phyloP scores from a whole-genome alignment of 2,329 filamentous ascomycete genomes.

The Ophiosphaerella korrae region DNA sequence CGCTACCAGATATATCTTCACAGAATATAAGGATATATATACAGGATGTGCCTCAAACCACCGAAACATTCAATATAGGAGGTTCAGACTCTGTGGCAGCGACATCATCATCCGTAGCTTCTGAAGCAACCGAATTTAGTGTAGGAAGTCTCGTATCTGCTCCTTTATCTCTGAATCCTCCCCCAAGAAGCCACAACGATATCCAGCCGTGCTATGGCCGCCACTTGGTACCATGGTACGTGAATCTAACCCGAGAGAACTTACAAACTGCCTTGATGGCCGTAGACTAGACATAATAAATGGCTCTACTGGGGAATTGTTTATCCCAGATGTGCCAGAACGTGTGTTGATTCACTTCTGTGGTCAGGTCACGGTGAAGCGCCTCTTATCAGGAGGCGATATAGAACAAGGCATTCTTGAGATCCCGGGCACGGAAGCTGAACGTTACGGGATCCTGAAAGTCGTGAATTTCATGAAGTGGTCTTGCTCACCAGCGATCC shows the following conservation, averaged over 20 bases:
- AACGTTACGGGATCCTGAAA: not conserved
- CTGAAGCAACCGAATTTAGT: too few species aligned
- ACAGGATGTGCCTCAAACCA: too few species aligned
- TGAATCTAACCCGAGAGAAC: not conserved
- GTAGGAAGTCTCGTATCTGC: too few species aligned
- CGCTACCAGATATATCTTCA: too few species aligned
- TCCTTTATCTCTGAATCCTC: too few species aligned
- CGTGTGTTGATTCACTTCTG: slow-evolving; percentile 2
- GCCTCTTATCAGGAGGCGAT: not conserved
- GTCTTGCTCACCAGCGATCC: not conserved
- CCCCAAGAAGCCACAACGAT: too few species aligned
- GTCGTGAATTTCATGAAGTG: slow-evolving; percentile 11
- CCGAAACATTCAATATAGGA: too few species aligned
- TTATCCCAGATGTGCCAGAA: not conserved
- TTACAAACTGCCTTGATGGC: not conserved
- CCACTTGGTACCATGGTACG: not conserved
- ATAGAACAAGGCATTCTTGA: not conserved
- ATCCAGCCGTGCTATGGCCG: not conserved
- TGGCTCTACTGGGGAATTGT: not conserved
- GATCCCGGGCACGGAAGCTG: not conserved
- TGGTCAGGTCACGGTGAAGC: not conserved
- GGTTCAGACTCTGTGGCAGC: too few species aligned
- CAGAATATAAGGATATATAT: too few species aligned
- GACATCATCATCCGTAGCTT: too few species aligned
- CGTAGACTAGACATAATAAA: not conserved